phyloP scores from a whole-genome alignment of 1,284 basidiomycete species.

The Cryptococcus floricola region DNA sequence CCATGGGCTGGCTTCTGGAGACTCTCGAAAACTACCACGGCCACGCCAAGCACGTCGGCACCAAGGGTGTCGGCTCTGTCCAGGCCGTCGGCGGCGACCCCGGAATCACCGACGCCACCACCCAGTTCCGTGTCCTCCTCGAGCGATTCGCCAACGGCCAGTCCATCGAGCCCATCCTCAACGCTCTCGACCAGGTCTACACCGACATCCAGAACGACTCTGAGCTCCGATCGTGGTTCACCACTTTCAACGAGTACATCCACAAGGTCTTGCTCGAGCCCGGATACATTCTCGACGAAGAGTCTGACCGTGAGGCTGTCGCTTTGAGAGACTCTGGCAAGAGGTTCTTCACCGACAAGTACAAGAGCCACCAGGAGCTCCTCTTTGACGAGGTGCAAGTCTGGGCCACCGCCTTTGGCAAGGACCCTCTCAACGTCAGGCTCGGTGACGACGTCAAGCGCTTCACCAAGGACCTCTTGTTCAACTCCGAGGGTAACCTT shows the following conservation, averaged over 20 bases:
- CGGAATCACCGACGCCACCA: conserved; percentile 58
- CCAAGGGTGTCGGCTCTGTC: conserved; percentile 47
- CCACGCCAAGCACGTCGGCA: conserved; percentile 56
- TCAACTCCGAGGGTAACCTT: conserved; percentile 70
- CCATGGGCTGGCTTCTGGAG: conserved; percentile 70
- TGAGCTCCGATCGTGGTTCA: conserved; percentile 75
- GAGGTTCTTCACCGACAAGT: conserved; percentile 77
- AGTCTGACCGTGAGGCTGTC: conserved; percentile 62
- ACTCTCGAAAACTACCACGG: conserved; percentile 70
- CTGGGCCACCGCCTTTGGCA: conserved; percentile 78
- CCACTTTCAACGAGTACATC: conserved; percentile 60
- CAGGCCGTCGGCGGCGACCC: conserved; percentile 55
- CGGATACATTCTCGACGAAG: conserved; percentile 80
- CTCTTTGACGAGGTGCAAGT: conserved; percentile 65
- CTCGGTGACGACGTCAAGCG: conserved; percentile 80
- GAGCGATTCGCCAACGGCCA: conserved; percentile 84
- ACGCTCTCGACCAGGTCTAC: conserved; percentile 69
- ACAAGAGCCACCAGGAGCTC: conserved; percentile 75
- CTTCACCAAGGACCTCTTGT: conserved; percentile 74
- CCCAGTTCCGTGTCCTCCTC: conserved; percentile 71
- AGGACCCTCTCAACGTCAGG: conserved; percentile 76
- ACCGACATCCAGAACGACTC: conserved; percentile 72
- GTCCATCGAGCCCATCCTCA: conserved; percentile 63
- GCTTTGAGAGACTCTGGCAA: conserved; percentile 67
- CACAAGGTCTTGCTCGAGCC: conserved; percentile 76